Evolutionary conservation across 2,329 filamentous ascomycete species (phyloP), one percentile per base, ranked within the genome.

Genomic region (Colletotrichum tropicale): DNA sequence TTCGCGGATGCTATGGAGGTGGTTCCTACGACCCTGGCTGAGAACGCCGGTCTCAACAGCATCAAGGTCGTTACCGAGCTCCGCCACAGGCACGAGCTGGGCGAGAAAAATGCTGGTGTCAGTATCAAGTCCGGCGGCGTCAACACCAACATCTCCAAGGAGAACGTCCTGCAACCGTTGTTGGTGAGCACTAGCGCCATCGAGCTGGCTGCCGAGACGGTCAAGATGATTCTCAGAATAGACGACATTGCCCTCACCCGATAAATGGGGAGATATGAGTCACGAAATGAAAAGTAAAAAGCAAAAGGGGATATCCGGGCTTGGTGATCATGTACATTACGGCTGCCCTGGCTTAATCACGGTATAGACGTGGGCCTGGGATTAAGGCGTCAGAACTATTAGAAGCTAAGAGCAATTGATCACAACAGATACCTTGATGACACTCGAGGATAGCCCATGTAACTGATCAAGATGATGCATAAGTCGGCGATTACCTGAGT

Each of bases 51-150:
- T 66, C 89, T 99, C 78, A 99, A 99, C 90, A 96, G 95, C 84
- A 99, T 99, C 90, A 98, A 98, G 88, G 97, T 99, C 32, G 97
- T 99, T 62, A 99, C 97, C 30, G 97, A 98, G 81, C 88, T 99
- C 82, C 92, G 97, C 83, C 96, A 98, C 87, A 93, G 96, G 81
- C 97, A 99, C 86, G 97, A 97, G 80, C 93, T 96, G 86, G 97
- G 96, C 71, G 96, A 98, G 91, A 94, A 94, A 88, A 98, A 98
- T 82, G 97, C 98, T 2, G 98, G 97, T 81, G 96, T 99, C 78
- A 98, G 96, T 88, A 98, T 99, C 89, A 97, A 98, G 90, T 96
- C 95, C 78, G 96, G 97, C 55, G 97, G 97, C 75, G 97, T 99
- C 78, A 98, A 98, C 91, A 93, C 94, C 80, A 98, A 99, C 87